phyloP scores from a whole-genome alignment of 495 filamentous ascomycete genomes.

The Trichocladium uniseriatum region DNA sequence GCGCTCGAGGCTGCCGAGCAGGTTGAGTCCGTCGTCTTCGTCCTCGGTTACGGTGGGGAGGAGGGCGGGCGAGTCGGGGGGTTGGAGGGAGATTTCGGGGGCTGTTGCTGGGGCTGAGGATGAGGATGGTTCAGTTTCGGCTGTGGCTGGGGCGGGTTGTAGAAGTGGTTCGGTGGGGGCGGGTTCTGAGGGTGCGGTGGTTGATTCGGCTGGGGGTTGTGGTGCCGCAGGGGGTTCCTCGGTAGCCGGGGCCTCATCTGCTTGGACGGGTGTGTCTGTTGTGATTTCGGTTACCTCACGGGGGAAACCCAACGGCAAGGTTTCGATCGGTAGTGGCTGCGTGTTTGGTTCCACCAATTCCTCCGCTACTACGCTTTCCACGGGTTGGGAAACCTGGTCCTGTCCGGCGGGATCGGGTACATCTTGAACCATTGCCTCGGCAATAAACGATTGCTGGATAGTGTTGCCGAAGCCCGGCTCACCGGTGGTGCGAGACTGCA shows the following conservation, averaged over 20 bases:
- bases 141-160: not conserved
- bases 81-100: not conserved
- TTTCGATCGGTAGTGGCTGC: too few relatives aligned
- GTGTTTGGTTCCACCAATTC: too few relatives aligned
- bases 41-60: conserved; percentile 14
- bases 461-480: conserved; percentile 3
- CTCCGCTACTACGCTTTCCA: not conserved
- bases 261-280: too few relatives aligned
- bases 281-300: too few relatives aligned
- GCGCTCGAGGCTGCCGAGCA: conserved; percentile 25
- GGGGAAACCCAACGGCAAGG: too few relatives aligned
- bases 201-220: too few relatives aligned
- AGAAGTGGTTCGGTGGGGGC: not conserved
- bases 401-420: not conserved
- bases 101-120: not conserved
- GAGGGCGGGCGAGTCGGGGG: conserved; percentile 15
- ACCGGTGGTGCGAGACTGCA: conserved; percentile 2
- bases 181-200: not conserved
- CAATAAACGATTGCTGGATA: not conserved
- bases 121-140: not conserved
- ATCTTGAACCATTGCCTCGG: not conserved
- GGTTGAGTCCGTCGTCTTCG: conserved; percentile 23
- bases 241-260: too few relatives aligned
- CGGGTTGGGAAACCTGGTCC: too few relatives aligned
- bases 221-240: too few relatives aligned